Conservation (phyloP, 2,329 filamentous ascomycete species). For the Clonostachys byssicola region DNA sequence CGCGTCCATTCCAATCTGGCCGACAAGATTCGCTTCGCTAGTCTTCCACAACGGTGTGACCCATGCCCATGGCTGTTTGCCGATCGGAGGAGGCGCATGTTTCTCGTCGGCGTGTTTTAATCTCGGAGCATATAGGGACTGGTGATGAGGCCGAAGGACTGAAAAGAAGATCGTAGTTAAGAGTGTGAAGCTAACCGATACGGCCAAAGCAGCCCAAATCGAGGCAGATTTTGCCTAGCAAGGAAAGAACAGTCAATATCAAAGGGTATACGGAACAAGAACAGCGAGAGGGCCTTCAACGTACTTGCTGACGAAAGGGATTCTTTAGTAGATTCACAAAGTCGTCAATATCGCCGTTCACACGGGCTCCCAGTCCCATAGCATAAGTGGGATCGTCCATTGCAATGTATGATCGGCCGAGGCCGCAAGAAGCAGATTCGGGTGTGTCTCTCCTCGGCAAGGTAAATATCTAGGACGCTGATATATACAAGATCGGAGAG, state of each 20-base stretch:
- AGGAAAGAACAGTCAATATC: not conserved
- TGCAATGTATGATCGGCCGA: too few species aligned
- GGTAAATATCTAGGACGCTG: too few species aligned
- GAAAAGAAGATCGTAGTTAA: slow-evolving; percentile 80
- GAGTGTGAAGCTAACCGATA: slow-evolving; percentile 71
- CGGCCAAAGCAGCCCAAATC: slow-evolving; percentile 74
- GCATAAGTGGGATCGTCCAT: too few species aligned
- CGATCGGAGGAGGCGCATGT: slow-evolving; percentile 82
- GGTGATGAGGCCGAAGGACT: slow-evolving; percentile 84
- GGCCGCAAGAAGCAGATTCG: too few species aligned
- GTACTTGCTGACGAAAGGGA: slow-evolving; percentile 44
- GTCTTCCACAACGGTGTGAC: slow-evolving; percentile 72
- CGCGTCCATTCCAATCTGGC: slow-evolving; percentile 87
- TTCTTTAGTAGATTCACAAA: slow-evolving; percentile 26
- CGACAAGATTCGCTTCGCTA: slow-evolving; percentile 71
- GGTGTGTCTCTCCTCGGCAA: too few species aligned
- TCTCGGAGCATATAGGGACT: slow-evolving; percentile 89
- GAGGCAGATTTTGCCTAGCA: slow-evolving; percentile 34
- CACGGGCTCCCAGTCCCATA: too few species aligned
- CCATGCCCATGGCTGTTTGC: slow-evolving; percentile 88
- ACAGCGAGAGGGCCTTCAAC: not conserved
- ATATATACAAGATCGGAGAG: too few species aligned
- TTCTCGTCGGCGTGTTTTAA: slow-evolving; percentile 88
- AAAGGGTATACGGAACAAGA: not conserved
- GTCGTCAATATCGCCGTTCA: too few species aligned